Evolutionary conservation across 352 stramenopile species (phyloP).

Genomic region (Phytophthora litchii): DNA sequence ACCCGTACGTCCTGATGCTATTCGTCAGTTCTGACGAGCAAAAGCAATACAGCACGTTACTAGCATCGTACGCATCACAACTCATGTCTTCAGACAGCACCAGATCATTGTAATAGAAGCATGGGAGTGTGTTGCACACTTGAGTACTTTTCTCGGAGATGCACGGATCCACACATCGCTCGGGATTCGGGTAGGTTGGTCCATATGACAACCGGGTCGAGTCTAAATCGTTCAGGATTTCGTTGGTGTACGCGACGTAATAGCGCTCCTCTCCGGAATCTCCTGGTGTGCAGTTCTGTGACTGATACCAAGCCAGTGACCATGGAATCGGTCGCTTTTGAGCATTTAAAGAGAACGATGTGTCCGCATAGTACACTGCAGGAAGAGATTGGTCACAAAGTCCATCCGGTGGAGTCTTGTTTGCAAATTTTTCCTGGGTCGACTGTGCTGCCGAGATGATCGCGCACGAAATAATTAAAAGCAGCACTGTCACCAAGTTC

Average conservation of each 20-base stretch:
- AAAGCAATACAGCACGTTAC: conserved; percentile 52
- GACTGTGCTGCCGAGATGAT: conserved; percentile 56
- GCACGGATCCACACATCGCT: conserved; percentile 46
- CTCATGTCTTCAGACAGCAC: conserved; percentile 15
- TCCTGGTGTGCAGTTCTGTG: conserved; percentile 20
- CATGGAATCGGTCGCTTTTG: conserved; percentile 25
- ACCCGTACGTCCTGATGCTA: conserved; percentile 39
- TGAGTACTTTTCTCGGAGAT: conserved; percentile 33
- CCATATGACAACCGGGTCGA: conserved; percentile 14
- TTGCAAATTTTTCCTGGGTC: conserved; percentile 46
- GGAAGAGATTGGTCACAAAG: conserved; percentile 47
- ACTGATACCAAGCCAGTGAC: conserved; percentile 36
- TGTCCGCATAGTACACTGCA: conserved; percentile 44
- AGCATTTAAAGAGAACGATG: conserved; percentile 13
- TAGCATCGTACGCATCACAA: conserved; percentile 44
- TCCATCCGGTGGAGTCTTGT: conserved; percentile 37
- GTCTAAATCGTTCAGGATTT: conserved; percentile 30
- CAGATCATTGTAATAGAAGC: conserved; percentile 47
- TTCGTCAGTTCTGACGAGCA: conserved; percentile 40
- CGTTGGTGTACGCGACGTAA: conserved; percentile 45
- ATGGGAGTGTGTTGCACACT: conserved; percentile 47
- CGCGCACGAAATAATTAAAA: conserved; percentile 46
- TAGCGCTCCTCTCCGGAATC: conserved; percentile 27
- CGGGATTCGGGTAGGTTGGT: conserved; percentile 16
- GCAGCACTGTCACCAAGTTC: conserved; percentile 53